A percentile compares a stretch with the other conserved stretches of the same genome.
phyloP scores from a whole-genome alignment of 2,329 filamentous ascomycete species.

The Aspergillus pseudonomiae region DNA sequence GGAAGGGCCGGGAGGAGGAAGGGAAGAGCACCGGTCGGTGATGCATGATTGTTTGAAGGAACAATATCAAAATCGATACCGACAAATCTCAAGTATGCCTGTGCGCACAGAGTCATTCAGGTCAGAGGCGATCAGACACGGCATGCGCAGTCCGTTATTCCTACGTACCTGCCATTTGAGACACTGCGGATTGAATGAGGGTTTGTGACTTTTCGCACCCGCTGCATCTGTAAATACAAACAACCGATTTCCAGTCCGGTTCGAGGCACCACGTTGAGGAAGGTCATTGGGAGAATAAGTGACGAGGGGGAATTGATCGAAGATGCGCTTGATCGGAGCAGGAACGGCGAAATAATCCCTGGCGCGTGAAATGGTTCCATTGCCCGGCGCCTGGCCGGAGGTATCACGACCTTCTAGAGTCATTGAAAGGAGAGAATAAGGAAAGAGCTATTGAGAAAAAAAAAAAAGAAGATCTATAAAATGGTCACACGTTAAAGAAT shows the following conservation, averaged over 20 bases:
- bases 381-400: conserved; percentile 28
- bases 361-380: conserved; percentile 23
- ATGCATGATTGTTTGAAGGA: conserved; percentile 89
- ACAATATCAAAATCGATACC: conserved; percentile 67
- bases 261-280: conserved; percentile 61
- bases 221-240: conserved; percentile 74
- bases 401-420: conserved; percentile 28
- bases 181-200: conserved; percentile 90
- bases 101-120: background rate
- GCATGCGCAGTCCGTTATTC: no score
- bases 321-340: conserved; percentile 75
- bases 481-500: background rate
- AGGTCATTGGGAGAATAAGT: conserved; percentile 76
- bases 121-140: conserved; percentile 6
- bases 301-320: conserved; percentile 78
- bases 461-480: background rate
- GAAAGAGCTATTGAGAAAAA: background rate
- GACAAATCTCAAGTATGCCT: conserved; percentile 83
- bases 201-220: conserved; percentile 63
- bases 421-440: conserved; percentile 24
- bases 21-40: conserved; percentile 82
- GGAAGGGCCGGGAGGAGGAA: conserved; percentile 70
- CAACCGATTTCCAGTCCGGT: conserved; percentile 59
- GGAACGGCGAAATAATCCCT: conserved; percentile 55
- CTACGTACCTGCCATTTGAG: conserved; percentile 86